Evolutionary conservation across 768 basidiomycete species (phyloP).

Genomic region (Arthromyces matolae): DNA sequence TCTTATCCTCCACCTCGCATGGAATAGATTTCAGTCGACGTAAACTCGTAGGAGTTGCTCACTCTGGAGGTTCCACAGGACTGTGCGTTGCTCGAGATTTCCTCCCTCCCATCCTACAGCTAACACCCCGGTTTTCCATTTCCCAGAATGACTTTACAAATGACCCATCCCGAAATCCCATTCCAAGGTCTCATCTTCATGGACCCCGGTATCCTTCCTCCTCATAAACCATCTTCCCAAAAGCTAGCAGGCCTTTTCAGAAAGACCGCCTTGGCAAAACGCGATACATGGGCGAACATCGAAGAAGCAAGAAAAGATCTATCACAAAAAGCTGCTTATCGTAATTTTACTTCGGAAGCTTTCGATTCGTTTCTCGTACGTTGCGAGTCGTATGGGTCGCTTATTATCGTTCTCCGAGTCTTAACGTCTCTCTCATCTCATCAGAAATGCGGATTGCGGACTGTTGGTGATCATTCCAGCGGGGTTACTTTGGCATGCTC

Average conservation of each 20-base stretch:
- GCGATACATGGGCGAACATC: constrained; percentile 2
- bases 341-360: constrained; percentile 1
- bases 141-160: constrained; percentile 2
- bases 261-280: constrained; percentile 5
- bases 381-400: not conserved
- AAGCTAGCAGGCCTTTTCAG: constrained; percentile 5
- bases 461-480: not conserved
- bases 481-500: constrained; percentile 7
- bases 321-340: constrained; percentile 10
- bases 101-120: not conserved
- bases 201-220: constrained; percentile 8
- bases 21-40: constrained; percentile 2
- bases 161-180: constrained; percentile 1
- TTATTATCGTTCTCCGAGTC: not conserved
- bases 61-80: constrained; percentile 9
- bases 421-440: too few species aligned
- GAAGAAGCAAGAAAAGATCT: constrained; percentile 9
- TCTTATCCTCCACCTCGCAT: constrained; percentile 6
- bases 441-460: constrained; percentile 4
- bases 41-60: constrained; percentile 6
- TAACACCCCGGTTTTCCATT: not conserved
- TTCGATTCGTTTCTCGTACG: constrained; percentile 8
- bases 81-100: too few species aligned
- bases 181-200: constrained; percentile 4
- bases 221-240: not conserved